These are phyloP conservation scores for Fusarium falciforme DNA, from an alignment of 2,329 filamentous ascomycete genomes.

Conservation along the genomic window DNA sequence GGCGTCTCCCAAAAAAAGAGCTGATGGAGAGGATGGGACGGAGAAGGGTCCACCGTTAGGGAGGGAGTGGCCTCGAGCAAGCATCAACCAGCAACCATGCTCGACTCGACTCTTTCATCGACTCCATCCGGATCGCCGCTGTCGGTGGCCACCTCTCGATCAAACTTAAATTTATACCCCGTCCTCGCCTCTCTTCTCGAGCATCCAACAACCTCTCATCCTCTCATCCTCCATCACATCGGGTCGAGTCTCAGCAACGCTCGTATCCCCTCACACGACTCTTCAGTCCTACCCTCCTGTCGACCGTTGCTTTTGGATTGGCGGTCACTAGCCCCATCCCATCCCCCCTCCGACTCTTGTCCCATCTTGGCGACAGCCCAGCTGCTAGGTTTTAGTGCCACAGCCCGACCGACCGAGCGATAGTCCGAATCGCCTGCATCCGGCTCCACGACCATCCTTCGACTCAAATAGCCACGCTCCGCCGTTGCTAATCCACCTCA, in stretches of 20 bases:
- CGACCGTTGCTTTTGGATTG: conserved; percentile 4
- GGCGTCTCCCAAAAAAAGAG: conserved; percentile 15
- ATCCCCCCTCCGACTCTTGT: conserved; percentile 29
- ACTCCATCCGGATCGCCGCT: conserved; percentile 34
- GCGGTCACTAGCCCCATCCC: conserved; percentile 26
- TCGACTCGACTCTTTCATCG: conserved; percentile 2
- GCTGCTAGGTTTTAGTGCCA: conserved; percentile 21
- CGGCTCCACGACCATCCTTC: conserved; percentile 17
- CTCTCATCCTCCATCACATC: conserved; percentile 9
- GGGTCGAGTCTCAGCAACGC: conserved; percentile 11
- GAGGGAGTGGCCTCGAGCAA: neutral
- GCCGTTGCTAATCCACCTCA: conserved; percentile 17
- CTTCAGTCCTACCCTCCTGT: neutral
- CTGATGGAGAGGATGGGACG: conserved; percentile 14
- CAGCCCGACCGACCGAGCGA: conserved; percentile 45
- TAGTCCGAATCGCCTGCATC: conserved; percentile 35
- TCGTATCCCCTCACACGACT: conserved; percentile 18
- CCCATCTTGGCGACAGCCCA: conserved; percentile 38
- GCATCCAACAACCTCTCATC: conserved; percentile 10
- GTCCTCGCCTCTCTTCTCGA: conserved; percentile 30
- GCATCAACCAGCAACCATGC: conserved; percentile 2
- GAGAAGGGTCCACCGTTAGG: conserved; percentile 16
- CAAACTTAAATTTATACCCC: conserved; percentile 42
- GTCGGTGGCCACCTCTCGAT: conserved; percentile 26
- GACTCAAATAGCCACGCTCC: conserved; percentile 28